Conservation (phyloP, 805 yeast genomes). For the Metschnikowia orientalis region DNA sequence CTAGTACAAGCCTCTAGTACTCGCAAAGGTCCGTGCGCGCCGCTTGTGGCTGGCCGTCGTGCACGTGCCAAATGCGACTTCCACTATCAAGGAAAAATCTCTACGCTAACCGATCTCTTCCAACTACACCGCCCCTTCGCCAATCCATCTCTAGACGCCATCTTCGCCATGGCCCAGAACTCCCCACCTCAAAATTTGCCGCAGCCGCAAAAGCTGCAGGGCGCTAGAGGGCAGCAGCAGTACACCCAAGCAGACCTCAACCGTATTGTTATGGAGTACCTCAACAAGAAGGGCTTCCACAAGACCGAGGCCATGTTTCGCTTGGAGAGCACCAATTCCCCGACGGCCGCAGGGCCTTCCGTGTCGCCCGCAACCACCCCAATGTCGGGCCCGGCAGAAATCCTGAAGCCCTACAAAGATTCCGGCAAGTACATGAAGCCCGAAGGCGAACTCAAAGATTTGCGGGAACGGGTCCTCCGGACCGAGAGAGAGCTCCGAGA, state of each 20-base stretch:
- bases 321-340: constrained; percentile 69
- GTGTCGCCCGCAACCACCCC: constrained; percentile 42
- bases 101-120: neutral
- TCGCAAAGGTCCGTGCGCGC: constrained; percentile 2
- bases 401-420: constrained; percentile 21
- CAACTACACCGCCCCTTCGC: constrained; percentile 1
- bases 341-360: constrained; percentile 48
- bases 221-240: constrained; percentile 29
- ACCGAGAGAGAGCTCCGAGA: constrained; percentile 38
- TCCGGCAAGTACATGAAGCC: constrained; percentile 21
- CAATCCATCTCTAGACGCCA: constrained; percentile 5
- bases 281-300: constrained; percentile 90
- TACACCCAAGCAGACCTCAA: constrained; percentile 85
- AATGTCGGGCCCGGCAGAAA: constrained; percentile 33
- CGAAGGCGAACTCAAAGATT: constrained; percentile 34
- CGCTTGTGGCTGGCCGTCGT: no score
- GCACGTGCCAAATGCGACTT: constrained; percentile 3
- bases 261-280: constrained; percentile 85
- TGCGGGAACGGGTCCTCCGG: constrained; percentile 30
- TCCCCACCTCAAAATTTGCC: constrained; percentile 3
- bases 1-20: neutral
- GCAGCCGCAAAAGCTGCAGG: constrained; percentile 6
- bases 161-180: constrained; percentile 10
- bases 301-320: constrained; percentile 92
- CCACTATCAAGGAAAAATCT: constrained; percentile 3